phyloP scores from a whole-genome alignment of 2,329 filamentous ascomycete species.

The Magnaporthiopsis poae region DNA sequence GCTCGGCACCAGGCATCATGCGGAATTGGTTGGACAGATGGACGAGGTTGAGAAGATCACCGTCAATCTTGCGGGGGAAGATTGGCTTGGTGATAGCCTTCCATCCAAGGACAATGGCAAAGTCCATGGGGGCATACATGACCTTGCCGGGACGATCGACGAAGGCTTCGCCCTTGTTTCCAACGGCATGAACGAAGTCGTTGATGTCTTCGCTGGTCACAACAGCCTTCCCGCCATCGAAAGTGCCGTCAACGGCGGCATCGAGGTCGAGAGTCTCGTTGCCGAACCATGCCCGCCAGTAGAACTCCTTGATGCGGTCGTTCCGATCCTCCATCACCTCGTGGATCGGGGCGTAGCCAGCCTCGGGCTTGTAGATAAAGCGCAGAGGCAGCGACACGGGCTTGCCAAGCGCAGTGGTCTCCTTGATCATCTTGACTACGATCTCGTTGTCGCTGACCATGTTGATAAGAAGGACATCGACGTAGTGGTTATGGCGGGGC shows the following conservation, averaged over 20 bases:
- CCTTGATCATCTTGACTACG: conserved; percentile 81
- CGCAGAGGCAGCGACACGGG: conserved; percentile 74
- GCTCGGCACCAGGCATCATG: conserved; percentile 92
- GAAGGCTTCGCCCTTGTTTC: conserved; percentile 94
- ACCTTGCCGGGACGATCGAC: conserved; percentile 91
- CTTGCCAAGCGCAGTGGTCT: conserved; percentile 74
- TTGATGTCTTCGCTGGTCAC: conserved; percentile 91
- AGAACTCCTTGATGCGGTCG: conserved; percentile 98
- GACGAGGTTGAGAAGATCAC: conserved; percentile 88
- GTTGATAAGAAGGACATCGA: conserved; percentile 80
- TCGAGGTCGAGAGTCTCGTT: conserved; percentile 76
- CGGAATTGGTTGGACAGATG: conserved; percentile 96
- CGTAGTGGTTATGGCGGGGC: conserved; percentile 71
- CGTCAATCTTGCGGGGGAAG: conserved; percentile 91
- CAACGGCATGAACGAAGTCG: conserved; percentile 97
- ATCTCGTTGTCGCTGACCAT: conserved; percentile 69
- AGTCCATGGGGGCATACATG: conserved; percentile 95
- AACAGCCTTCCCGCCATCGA: conserved; percentile 77
- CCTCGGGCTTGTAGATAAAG: conserved; percentile 90
- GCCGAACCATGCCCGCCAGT: conserved; percentile 96
- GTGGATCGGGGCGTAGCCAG: conserved; percentile 91
- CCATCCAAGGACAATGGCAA: conserved; percentile 95
- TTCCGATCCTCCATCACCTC: conserved; percentile 95
- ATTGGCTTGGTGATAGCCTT: conserved; percentile 99
- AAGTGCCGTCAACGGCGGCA: conserved; percentile 72